Evolutionary conservation across 23 red algal genomes (phyloP), one percentile per base, ranked within the genome.

Genomic region (Gracilaria vermiculophylla): DNA sequence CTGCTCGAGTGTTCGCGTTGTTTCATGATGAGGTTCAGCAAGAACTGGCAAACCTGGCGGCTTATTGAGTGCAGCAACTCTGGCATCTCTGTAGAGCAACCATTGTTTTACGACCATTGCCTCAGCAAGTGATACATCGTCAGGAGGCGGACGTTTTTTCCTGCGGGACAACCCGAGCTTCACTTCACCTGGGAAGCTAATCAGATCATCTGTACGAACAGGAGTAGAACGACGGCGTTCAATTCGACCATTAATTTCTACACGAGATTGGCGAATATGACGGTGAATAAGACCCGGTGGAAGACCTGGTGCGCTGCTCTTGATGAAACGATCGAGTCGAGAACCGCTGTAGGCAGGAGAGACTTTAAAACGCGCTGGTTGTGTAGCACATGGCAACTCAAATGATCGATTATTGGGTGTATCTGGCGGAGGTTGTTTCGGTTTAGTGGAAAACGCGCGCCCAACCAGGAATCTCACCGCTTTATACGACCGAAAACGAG

Each of bases 291-390:
- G 64, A 71, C 87, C 87, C 53, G 76, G 61, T 5, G 87, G 76
- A 42, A 91, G 61, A 34, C 87, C 73, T 21, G 87, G 87, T 5
- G 87, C 73, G 27, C 42, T 53, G 45, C 75, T 74, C 50, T 91
- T 91, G 75, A 91, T 91, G 49, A 91, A 91, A 43, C 87, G 74
- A 34, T 91, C 87, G 35, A 91, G 76, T 1, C 87, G 75, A 15
- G 44, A 27, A 8, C 87, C 74, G 47, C 45, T 35, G 3, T 45
- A 17, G 33, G 12, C 48, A 15, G 53, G 36, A 16, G 83, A 15
- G 12, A 88, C 83, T 20, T 40, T 42, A 36, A 73, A 73, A 48
- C 67, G 67, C 20, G 67, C 67, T 47, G 67, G 67, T 29, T 73
- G 67, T 15, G 36, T 48, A 24, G 67, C 67, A 17, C 36, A 73